These are phyloP conservation scores for Hymenoscyphus occultus DNA, from an alignment of 2,329 filamentous ascomycete species.

Conservation along the genomic window DNA sequence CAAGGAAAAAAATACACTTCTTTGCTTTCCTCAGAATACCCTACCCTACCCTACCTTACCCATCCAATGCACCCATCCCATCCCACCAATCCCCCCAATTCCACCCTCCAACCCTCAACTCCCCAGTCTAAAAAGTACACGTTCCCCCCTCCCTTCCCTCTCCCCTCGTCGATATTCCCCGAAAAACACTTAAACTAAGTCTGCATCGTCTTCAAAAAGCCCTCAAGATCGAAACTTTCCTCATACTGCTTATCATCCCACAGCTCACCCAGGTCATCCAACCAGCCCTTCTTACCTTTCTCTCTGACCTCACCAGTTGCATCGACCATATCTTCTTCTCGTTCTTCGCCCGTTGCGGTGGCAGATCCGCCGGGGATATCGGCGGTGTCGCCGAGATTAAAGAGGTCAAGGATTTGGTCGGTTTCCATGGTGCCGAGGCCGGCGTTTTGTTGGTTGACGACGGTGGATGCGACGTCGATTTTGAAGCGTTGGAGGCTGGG, in stretches of 20 bases:
- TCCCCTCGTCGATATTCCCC: too few species aligned
- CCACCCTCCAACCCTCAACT: too few species aligned
- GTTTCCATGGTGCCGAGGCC: slow-evolving; percentile 93
- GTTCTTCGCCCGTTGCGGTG: slow-evolving; percentile 54
- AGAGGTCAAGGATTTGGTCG: slow-evolving; percentile 94
- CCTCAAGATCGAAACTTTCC: slow-evolving; percentile 94
- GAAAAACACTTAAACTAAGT: neutral
- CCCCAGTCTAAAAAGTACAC: too few species aligned
- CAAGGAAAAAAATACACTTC: too few species aligned
- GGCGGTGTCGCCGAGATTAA: slow-evolving; percentile 81
- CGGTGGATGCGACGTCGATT: slow-evolving; percentile 95
- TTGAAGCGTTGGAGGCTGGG: slow-evolving; percentile 93
- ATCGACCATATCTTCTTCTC: slow-evolving; percentile 86
- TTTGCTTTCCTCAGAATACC: too few species aligned
- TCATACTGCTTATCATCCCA: slow-evolving; percentile 99
- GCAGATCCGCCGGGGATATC: slow-evolving; percentile 51
- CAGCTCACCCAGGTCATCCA: slow-evolving; percentile 91
- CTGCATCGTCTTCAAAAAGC: slow-evolving; percentile 93
- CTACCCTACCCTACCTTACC: too few species aligned
- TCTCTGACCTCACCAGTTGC: slow-evolving; percentile 89
- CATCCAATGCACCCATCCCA: too few species aligned
- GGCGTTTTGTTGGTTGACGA: slow-evolving; percentile 98
- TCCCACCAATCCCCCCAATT: too few species aligned
- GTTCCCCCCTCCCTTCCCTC: too few species aligned
- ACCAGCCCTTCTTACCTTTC: slow-evolving; percentile 93